phyloP scores from a whole-genome alignment of 2,329 filamentous ascomycete species.

The Verticillium nubilum region DNA sequence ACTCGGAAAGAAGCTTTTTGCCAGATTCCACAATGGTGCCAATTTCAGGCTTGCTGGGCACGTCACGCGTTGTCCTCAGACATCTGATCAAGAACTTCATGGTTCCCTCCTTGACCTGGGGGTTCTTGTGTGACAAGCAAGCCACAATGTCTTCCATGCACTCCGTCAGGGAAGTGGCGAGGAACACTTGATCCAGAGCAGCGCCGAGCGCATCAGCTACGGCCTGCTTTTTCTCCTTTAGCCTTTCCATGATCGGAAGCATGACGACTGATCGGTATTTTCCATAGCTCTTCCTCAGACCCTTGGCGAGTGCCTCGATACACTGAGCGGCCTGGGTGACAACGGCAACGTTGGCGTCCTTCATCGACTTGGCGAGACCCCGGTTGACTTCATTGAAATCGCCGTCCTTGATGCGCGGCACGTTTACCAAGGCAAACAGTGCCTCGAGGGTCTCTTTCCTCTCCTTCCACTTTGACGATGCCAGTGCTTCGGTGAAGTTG shows the following conservation, averaged over 20 bases:
- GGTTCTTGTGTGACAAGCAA: conserved; percentile 89
- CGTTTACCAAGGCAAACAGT: conserved; percentile 69
- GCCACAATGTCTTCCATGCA: conserved; percentile 87
- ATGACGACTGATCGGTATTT: conserved; percentile 80
- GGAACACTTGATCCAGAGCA: conserved; percentile 68
- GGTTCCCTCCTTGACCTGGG: conserved; percentile 93
- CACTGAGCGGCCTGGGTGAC: conserved; percentile 91
- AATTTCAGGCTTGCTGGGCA: conserved; percentile 79
- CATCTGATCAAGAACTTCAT: conserved; percentile 90
- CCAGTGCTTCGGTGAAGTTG: conserved; percentile 76
- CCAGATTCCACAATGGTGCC: conserved; percentile 79
- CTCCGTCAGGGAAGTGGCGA: conserved; percentile 68
- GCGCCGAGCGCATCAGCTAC: conserved; percentile 84
- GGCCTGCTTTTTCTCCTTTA: conserved; percentile 94
- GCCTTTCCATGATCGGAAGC: conserved; percentile 84
- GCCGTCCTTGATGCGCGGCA: conserved; percentile 86
- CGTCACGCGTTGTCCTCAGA: conserved; percentile 74
- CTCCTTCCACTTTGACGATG: conserved; percentile 97
- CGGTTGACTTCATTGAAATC: conserved; percentile 81
- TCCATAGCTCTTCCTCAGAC: conserved; percentile 69
- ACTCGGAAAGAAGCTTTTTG: conserved; percentile 87
- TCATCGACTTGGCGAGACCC: conserved; percentile 92
- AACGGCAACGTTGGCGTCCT: conserved; percentile 94
- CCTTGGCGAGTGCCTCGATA: conserved; percentile 83
- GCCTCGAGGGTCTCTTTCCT: conserved; percentile 90